Conservation (phyloP, 2,329 filamentous ascomycete species). For the Trichoderma oligosporum region DNA sequence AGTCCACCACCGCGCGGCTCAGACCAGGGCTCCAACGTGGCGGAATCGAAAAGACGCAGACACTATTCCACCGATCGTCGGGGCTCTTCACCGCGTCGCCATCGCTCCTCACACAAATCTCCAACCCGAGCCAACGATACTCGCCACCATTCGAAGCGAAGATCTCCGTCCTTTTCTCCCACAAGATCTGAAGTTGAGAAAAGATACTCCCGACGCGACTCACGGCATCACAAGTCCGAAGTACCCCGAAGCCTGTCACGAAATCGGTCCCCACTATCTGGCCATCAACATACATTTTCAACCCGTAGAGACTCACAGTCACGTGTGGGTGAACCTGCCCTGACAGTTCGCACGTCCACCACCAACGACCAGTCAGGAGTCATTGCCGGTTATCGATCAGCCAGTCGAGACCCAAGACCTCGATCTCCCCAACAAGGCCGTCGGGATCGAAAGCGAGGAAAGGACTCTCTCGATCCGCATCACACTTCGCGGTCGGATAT, state of each 20-base stretch:
- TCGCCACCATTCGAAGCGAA: slow-evolving; percentile 23
- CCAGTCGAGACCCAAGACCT: slow-evolving; percentile 26
- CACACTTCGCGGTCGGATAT: slow-evolving; percentile 48
- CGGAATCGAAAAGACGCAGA: slow-evolving; percentile 30
- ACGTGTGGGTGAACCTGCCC: slow-evolving; percentile 24
- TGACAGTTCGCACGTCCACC: slow-evolving; percentile 21
- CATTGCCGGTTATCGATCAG: slow-evolving; percentile 25
- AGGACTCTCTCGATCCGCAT: slow-evolving; percentile 29
- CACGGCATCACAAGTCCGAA: slow-evolving; percentile 22
- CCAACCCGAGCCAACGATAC: slow-evolving; percentile 25
- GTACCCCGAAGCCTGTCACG: slow-evolving; percentile 15
- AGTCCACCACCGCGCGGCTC: slow-evolving; percentile 39
- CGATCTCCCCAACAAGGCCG: slow-evolving; percentile 29
- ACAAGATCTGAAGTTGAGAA: slow-evolving; percentile 26
- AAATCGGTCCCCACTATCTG: slow-evolving; percentile 18
- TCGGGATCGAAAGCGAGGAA: slow-evolving; percentile 30
- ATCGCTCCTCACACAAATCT: slow-evolving; percentile 30
- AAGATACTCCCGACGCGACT: slow-evolving; percentile 27
- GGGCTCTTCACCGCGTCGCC: slow-evolving; percentile 32
- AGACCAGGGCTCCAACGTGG: slow-evolving; percentile 40
- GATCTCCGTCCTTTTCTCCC: slow-evolving; percentile 29
- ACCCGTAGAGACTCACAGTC: slow-evolving; percentile 23
- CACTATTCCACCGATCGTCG: slow-evolving; percentile 34
- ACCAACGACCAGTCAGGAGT: slow-evolving; percentile 19
- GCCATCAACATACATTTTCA: slow-evolving; percentile 14